Evolutionary conservation across 139 green algal genomes (phyloP).

Genomic region (Chlamydomonas schloesseri): DNA sequence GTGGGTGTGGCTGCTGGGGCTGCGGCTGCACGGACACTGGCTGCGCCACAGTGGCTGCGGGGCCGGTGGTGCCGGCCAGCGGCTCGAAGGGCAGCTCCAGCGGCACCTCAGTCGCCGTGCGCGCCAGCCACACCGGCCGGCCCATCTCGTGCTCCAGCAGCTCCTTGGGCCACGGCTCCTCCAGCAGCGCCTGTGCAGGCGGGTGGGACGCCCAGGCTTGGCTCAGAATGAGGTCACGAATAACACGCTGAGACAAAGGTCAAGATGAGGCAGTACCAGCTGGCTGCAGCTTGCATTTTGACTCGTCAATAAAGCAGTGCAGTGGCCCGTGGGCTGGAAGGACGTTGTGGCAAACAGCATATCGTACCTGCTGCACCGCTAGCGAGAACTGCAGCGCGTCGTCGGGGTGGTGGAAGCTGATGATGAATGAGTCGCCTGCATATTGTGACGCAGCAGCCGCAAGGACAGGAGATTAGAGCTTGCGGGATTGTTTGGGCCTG

Average conservation of each 20-base stretch:
- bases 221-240: too few relatives aligned
- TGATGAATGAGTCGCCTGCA: slow-evolving; percentile 60
- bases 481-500: too few relatives aligned
- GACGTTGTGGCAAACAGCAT: too few relatives aligned
- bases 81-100: slow-evolving; percentile 24
- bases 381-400: slow-evolving; percentile 55
- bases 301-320: too few relatives aligned
- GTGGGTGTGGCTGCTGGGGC: too few relatives aligned
- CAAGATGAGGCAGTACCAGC: too few relatives aligned
- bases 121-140: slow-evolving; percentile 30
- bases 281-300: too few relatives aligned
- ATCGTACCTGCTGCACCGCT: slow-evolving; percentile 18
- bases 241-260: too few relatives aligned
- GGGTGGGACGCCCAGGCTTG: too few relatives aligned
- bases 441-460: too few relatives aligned
- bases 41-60: not conserved
- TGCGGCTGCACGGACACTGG: not conserved
- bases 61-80: not conserved
- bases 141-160: slow-evolving; percentile 42
- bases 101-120: not conserved
- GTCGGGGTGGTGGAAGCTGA: slow-evolving; percentile 59
- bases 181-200: slow-evolving; percentile 31
- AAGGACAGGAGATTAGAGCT: too few relatives aligned
- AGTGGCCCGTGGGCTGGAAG: too few relatives aligned
- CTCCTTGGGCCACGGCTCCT: slow-evolving; percentile 39